phyloP scores from a whole-genome alignment of 2,329 filamentous ascomycete genomes.

The Fusarium metavorans region DNA sequence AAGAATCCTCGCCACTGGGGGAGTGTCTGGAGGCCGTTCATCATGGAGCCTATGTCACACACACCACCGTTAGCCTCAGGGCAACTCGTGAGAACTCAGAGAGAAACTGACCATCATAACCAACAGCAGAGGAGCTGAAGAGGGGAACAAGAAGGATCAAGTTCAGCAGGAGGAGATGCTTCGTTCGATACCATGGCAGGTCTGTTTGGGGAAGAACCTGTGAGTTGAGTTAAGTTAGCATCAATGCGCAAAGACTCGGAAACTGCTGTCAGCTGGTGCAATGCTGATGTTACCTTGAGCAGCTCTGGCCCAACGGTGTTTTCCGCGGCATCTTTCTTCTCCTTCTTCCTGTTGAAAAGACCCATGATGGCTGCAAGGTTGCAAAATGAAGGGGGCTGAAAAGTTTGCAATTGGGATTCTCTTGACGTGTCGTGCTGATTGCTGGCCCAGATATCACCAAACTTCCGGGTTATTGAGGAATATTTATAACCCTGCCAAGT shows the following conservation, averaged over 20 bases:
- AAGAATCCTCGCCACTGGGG: slow-evolving; percentile 56
- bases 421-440: neutral
- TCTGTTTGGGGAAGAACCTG: slow-evolving; percentile 52
- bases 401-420: neutral
- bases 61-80: neutral
- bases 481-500: neutral
- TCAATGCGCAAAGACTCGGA: neutral
- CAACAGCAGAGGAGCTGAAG: slow-evolving; percentile 53
- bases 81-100: neutral
- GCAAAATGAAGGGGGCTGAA: neutral
- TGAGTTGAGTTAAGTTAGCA: neutral
- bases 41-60: slow-evolving; percentile 47
- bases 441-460: neutral
- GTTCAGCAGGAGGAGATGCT: slow-evolving; percentile 56
- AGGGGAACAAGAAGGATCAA: slow-evolving; percentile 55
- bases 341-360: neutral
- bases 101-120: slow-evolving; percentile 53
- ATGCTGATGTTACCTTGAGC: neutral
- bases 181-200: slow-evolving; percentile 54
- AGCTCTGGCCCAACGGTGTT: neutral
- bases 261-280: neutral
- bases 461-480: neutral
- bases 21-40: slow-evolving; percentile 58
- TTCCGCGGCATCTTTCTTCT: neutral
- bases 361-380: neutral